Evolutionary conservation across 148 eudicot species (phyloP), one percentile per base, ranked within the genome.

Genomic region (Rhododendron kiyosumense): DNA sequence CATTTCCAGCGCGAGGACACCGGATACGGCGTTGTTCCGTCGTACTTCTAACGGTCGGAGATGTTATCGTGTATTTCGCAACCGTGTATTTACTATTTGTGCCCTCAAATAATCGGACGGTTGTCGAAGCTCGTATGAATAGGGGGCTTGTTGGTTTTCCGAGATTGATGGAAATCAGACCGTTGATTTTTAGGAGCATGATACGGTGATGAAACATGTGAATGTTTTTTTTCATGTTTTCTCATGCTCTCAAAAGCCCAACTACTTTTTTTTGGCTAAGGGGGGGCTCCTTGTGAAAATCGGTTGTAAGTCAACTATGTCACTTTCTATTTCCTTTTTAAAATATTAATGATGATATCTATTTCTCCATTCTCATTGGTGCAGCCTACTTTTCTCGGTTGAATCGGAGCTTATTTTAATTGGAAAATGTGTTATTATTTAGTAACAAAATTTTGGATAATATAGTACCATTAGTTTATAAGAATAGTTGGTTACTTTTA

Each of bases 21-120:
- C 14, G 91, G 88, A 84, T 93, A 90, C 85, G 92, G 95, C 67
- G 90, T 93, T 45, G 95, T 93, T 51, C 95, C 95, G 12, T 87
- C 92, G 17, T 91, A 89, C 52, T 90, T 81, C 85, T 18, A 18
- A 28, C 0, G 28, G 76, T 45, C 30, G 30, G 17, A 34, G 34
- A 79, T 38, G 30, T 49, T 3, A 7, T 32, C 18, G 41, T 7
- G 48, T 57, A 4, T 14, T 41, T 43, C 6, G 7, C 75, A 24
- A 10, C 22, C 63, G 12, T 4, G 7, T 43, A n/a, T 46, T 8
- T 71, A 3, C 2, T 2, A 20, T 43, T 2, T 71, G 24, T 26
- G 0, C 5, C 7, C 11, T 8, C 41, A 84, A 84, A 75, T 84
- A 84, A 84, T 49, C 43, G 14, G 18, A 75, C 86, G 86, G 69